Percentiles rank a stretch among this genome's conserved stretches.
phyloP scores from a whole-genome alignment of 2,329 filamentous ascomycete genomes.

The Pleomassaria siparia region DNA sequence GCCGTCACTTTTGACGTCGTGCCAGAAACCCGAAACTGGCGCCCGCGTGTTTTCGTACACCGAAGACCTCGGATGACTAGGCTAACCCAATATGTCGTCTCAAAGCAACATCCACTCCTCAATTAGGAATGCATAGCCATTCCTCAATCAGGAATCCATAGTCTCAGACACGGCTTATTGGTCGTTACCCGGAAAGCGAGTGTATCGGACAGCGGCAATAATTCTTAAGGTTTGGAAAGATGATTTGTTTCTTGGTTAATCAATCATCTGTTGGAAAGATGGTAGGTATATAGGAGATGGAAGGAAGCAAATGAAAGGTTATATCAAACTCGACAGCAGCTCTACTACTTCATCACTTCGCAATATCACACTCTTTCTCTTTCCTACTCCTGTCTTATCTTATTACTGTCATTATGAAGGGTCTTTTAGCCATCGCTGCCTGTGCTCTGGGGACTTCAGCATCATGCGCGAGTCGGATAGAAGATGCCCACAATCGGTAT shows the following conservation, averaged over 20 bases:
- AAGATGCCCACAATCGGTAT: not conserved
- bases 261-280: no score
- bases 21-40: not conserved
- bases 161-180: not conserved
- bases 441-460: not conserved
- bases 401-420: slow-evolving; percentile 1
- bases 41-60: not conserved
- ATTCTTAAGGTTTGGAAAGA: no score
- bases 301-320: not conserved
- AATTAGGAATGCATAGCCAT: not conserved
- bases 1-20: not conserved
- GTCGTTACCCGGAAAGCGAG: not conserved
- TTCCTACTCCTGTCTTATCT: no score
- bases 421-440: not conserved
- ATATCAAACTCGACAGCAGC: not conserved
- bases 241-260: no score
- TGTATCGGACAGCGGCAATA: not conserved
- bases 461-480: not conserved
- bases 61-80: no score
- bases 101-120: no score
- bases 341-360: not conserved
- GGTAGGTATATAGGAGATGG: not conserved
- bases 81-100: not conserved
- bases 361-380: not conserved
- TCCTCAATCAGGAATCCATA: not conserved